phyloP scores from a whole-genome alignment of 352 stramenopile species.

The Phytophthora crassamura region DNA sequence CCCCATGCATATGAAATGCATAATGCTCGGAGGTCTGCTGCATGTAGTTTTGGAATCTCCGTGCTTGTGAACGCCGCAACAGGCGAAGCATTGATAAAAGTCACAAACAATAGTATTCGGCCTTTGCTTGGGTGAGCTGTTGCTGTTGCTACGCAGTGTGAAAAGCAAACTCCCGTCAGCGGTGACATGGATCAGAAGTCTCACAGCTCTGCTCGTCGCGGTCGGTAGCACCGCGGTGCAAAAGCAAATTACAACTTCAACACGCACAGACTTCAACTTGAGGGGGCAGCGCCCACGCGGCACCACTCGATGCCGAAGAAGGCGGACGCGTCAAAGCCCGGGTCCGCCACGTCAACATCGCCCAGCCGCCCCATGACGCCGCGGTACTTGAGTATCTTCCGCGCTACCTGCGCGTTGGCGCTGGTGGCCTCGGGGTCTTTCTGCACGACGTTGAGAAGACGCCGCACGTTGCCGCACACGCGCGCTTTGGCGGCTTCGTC shows the following conservation, averaged over 20 bases:
- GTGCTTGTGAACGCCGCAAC: no score
- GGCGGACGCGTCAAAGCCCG: constrained; percentile 45
- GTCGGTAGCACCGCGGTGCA: neutral
- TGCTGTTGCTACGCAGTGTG: constrained; percentile 11
- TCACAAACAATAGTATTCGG: constrained; percentile 27
- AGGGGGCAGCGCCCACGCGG: constrained; percentile 24
- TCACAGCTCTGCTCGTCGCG: constrained; percentile 1
- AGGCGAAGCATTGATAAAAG: neutral
- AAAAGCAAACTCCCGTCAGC: constrained; percentile 15
- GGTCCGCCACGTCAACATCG: constrained; percentile 43
- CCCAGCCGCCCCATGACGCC: constrained; percentile 39
- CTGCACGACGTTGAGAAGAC: constrained; percentile 43
- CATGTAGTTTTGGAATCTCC: no score
- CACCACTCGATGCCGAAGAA: constrained; percentile 57
- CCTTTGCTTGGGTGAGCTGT: constrained; percentile 6
- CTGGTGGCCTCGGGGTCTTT: constrained; percentile 34
- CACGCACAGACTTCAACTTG: constrained; percentile 37
- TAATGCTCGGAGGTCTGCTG: no score
- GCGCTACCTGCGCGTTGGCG: constrained; percentile 42
- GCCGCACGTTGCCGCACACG: constrained; percentile 44
- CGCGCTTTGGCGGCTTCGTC: constrained; percentile 45
- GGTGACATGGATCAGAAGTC: constrained; percentile 4
- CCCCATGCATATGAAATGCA: no score
- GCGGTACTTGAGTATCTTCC: constrained; percentile 50
- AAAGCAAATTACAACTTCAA: constrained; percentile 24